Base-by-base conservation (phyloP, 805 yeast species). In the Lipomyces sp. region DNA sequence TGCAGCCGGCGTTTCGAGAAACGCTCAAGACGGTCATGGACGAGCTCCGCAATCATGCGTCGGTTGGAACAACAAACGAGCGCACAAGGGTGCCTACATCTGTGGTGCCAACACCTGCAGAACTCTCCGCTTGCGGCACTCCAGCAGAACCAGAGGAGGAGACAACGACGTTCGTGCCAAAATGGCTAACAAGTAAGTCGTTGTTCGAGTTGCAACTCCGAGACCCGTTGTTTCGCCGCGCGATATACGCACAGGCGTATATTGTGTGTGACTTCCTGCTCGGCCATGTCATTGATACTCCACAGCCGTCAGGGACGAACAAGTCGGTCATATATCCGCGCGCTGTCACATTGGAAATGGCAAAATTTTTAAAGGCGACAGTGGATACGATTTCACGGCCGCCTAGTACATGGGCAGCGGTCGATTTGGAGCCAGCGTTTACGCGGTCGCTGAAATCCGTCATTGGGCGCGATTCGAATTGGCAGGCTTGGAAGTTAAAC, bases 151-250 rank as follows among this genome's bases (percentile, higher is more conserved):
- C 29, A 2, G 29, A n/a, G 3, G 42, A 35, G 66, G 65, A 24
- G 65, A 58, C 2, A 59, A 60, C 2, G 58, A 60, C 54, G 60
- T 72, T 18, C 67, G 76, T 65, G 68, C 79, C 80, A 42, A 78
- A 77, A 63, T 77, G 80, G 78, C 73, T 77, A n/a, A 77, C 80
- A 2, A 66, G 73, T 48, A 67, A 68, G 7, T 72, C 73, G 29
- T 65, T 77, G 30, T 77, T 78, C 61, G 75, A 74, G 15, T 67
- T 78, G 6, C 77, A 78, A 59, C 69, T 77, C 3, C 67, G 72
- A 13, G 80, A 77, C 53, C 48, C 70, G 10, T 29, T 71, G n/a
- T 77, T 77, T 59, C 64, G 80, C 13, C 64, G 73, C 8, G 70
- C 78, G 1, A 58, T 77, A 5, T 64, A 71, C 54, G 59, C 66